Conservation (phyloP, 768 basidiomycete genomes). For the Tricholoma sp. region DNA sequence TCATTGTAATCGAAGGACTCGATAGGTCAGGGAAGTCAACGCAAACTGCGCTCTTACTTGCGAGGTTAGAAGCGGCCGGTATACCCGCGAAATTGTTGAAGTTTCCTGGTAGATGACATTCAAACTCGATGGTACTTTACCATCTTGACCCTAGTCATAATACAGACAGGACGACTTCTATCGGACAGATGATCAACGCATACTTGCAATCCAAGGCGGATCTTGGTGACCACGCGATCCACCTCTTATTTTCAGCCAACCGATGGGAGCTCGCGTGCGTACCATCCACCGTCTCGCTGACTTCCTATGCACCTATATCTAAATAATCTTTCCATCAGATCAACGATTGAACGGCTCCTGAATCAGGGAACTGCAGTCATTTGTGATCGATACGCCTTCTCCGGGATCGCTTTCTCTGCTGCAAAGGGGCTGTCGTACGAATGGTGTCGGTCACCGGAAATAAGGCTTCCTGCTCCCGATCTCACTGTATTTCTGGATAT, state of each 20-base stretch:
- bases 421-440: conserved; percentile 65
- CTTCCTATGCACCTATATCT: background rate
- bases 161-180: conserved; percentile 84
- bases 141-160: background rate
- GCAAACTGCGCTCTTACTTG: conserved; percentile 61
- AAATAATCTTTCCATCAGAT: conserved; percentile 27
- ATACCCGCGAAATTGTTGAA: conserved; percentile 60
- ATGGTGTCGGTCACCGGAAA: conserved; percentile 86
- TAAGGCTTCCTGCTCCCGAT: conserved; percentile 87
- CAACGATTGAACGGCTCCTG: conserved; percentile 57
- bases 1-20: conserved; percentile 95
- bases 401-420: conserved; percentile 86
- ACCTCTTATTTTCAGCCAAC: conserved; percentile 94
- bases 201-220: conserved; percentile 84
- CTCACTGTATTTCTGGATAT: conserved; percentile 85
- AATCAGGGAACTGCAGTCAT: conserved; percentile 66
- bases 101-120: conserved; percentile 72
- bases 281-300: background rate
- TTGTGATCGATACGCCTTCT: conserved; percentile 95
- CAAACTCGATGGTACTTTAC: background rate
- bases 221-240: conserved; percentile 87
- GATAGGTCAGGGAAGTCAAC: conserved; percentile 95
- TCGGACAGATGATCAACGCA: conserved; percentile 89
- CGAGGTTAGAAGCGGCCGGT: conserved; percentile 42
- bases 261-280: conserved; percentile 89